Evolutionary conservation across 352 stramenopile genomes (phyloP), one percentile per base, ranked within the genome.

Genomic region (Aphanomyces invadans): DNA sequence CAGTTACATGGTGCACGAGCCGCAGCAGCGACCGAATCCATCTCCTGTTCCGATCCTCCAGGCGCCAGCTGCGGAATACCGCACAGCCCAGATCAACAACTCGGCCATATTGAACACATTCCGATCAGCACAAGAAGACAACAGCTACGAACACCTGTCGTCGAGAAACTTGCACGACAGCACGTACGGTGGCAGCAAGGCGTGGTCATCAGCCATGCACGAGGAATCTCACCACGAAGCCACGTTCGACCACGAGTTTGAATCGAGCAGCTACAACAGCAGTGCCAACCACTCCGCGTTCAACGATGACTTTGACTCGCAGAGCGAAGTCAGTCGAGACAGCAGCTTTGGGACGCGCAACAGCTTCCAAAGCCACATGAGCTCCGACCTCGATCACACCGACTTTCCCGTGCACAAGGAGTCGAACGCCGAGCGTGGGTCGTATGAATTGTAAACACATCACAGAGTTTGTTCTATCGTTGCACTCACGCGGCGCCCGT

Each of bases 401-500:
- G 60, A 67, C 49, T 67, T 60, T 45, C 39, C 39, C 4, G 26
- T 44, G 29, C 60, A 67, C 49, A 49, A 46, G 4, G 60, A 46
- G 19, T 39, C 60, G 12, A 57, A 25, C 38, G 19, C 28, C 23
- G 60, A 67, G 33, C 60, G 60, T 31, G 60, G 60, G 21, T 67
- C 60, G 29, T 67, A 67, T 26, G 60, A 67, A 49, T 67, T 67
- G 60, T 67, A 67, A 65, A 54, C 23, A 55, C n/a, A 26, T 62
- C 11, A 48, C 25, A 48, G 15, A 23, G 11, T 62, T 48, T 54
- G 19, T 29, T n/a, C n/a, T n/a, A n/a, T n/a, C n/a, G n/a, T n/a
- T n/a, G n/a, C n/a, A n/a, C n/a, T n/a, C n/a, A n/a, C n/a, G n/a
- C n/a, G n/a, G n/a, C n/a, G n/a, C n/a, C n/a, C n/a, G n/a, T 42